These are phyloP conservation scores for Coemansia sp. DNA, from an alignment of 192 early-diverging fungal species.

Conservation along the genomic window DNA sequence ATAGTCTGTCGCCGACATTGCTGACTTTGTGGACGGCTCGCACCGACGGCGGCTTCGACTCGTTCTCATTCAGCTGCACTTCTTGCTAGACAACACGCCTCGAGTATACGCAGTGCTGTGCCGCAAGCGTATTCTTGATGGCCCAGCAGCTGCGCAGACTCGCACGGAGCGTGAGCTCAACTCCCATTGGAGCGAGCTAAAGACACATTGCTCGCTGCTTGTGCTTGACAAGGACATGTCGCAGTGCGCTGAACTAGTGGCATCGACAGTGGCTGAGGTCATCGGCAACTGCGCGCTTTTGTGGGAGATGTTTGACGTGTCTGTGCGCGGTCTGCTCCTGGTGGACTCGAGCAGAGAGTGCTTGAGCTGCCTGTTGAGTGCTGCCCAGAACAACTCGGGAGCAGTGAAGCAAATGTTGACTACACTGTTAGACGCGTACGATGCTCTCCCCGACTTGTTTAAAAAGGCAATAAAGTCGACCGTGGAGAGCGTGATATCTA, in stretches of 20 bases:
- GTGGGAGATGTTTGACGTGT: conserved; percentile 33
- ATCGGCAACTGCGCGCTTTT: conserved; percentile 27
- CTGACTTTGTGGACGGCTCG: conserved; percentile 34
- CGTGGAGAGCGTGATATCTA: conserved; percentile 8
- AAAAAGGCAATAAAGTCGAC: conserved; percentile 26
- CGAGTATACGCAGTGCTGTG: conserved; percentile 32
- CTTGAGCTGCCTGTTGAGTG: conserved; percentile 1
- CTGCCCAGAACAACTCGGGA: background rate
- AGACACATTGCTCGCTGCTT: conserved; percentile 33
- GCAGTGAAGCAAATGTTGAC: conserved; percentile 4
- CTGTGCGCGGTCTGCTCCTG: conserved; percentile 37
- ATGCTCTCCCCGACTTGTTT: conserved; percentile 35
- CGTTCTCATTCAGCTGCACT: conserved; percentile 40
- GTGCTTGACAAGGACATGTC: conserved; percentile 30
- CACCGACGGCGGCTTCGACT: conserved; percentile 37
- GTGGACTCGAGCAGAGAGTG: conserved; percentile 16
- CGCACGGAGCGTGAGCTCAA: conserved; percentile 39
- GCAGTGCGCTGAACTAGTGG: conserved; percentile 14
- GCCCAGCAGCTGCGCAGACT: conserved; percentile 13
- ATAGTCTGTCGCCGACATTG: conserved; percentile 33
- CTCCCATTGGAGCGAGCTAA: conserved; percentile 39
- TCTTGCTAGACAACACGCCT: conserved; percentile 32
- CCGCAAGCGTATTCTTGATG: conserved; percentile 24
- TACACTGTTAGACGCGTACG: conserved; percentile 11
- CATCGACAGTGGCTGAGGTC: conserved; percentile 6